Evolutionary conservation across 2,329 filamentous ascomycete species (phyloP), one percentile per base, ranked within the genome.

Genomic region (Arthrobotrys musiformis): DNA sequence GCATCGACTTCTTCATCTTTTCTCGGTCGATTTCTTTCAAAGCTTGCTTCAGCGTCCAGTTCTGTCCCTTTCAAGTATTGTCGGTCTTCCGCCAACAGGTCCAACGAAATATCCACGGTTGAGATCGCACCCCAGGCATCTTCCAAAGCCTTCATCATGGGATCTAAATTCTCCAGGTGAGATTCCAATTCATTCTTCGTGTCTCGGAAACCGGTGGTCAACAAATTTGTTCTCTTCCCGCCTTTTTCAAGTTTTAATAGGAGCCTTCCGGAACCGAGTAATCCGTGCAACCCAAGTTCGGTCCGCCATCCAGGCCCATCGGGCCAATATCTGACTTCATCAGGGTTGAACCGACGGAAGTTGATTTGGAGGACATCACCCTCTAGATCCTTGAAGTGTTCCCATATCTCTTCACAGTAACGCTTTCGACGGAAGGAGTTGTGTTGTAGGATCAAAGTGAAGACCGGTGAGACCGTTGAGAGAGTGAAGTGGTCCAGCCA

Each of bases 401-500:
- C 19, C 54, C 54, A 58, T 4, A 58, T 28, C 30, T 56, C 54
- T 9, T 40, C 54, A 33, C 54, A 58, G 5, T 58, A 58, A 0
- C 54, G 54, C 17, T 40, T 40, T 7, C 54, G 54, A 40, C 54
- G 54, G 33, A 58, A 58, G 7, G 33, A 24, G 4, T 37, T 40
- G 54, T 58, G 54, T 33, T 60, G 28, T 24, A 73, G 37, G 15
- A 73, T 17, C 7, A 61, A 19, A 11, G 30, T 19, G 30, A 54
- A 67, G 11, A 52, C 1, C 0, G 52, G 69, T 4, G 44, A 42
- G 4, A 50, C 61, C n/a, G 24, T 37, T 5, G 61, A 30, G 7
- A 73, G 52, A 8, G 35, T 54, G 17, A 60, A 66, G 19, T 73
- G 69, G 28, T 73, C 69, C 1, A 56, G 35, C 60, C 60, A 64